Evolutionary conservation across 805 yeast genomes (phyloP).

Genomic region (Lipomyces anomalus): DNA sequence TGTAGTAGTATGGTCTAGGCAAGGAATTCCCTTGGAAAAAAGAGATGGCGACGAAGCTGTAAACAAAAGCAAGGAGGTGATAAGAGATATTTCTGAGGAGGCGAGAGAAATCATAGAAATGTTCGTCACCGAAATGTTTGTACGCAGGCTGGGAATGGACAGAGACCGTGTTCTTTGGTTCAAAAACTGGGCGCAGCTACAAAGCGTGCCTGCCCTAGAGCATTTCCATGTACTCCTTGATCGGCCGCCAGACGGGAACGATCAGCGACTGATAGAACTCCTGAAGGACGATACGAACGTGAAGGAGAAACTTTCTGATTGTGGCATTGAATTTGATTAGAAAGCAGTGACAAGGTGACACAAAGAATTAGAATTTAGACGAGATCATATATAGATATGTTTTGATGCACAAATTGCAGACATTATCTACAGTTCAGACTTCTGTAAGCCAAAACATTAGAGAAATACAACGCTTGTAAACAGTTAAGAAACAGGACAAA

Average conservation of each 20-base stretch:
- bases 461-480: too few relatives aligned
- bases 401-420: too few relatives aligned
- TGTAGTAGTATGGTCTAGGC: slow-evolving; percentile 53
- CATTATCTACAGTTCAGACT: too few relatives aligned
- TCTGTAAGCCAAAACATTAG: too few relatives aligned
- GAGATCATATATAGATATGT: too few relatives aligned
- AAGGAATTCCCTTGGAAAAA: slow-evolving; percentile 38
- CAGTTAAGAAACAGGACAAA: neutral
- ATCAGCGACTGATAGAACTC: neutral
- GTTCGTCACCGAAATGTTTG: slow-evolving; percentile 41
- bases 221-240: slow-evolving; percentile 50
- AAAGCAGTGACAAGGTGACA: too few relatives aligned
- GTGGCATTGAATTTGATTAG: too few relatives aligned
- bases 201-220: slow-evolving; percentile 50
- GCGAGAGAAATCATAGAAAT: slow-evolving; percentile 37
- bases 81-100: slow-evolving; percentile 31
- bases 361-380: too few relatives aligned
- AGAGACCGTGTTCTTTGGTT: slow-evolving; percentile 47
- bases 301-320: neutral
- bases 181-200: slow-evolving; percentile 51
- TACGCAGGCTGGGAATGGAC: slow-evolving; percentile 35
- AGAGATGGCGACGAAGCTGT: slow-evolving; percentile 37
- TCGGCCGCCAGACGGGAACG: slow-evolving; percentile 24
- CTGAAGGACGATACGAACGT: neutral
- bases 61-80: neutral